Evolutionary conservation across 129 eudicot species (phyloP).

Genomic region (Scalesia atractyloides): DNA sequence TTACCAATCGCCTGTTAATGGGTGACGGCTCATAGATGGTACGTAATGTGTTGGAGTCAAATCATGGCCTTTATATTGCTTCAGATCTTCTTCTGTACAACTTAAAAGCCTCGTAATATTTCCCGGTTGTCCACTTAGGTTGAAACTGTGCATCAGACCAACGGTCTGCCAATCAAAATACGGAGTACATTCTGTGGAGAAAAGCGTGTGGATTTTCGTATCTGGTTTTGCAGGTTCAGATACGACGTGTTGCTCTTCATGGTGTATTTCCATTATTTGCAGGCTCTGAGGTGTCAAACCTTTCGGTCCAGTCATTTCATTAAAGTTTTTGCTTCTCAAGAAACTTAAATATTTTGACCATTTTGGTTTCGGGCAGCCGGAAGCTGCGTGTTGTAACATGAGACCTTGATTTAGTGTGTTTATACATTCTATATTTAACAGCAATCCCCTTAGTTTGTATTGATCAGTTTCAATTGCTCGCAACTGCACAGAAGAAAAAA

Average conservation of each 20-base stretch:
- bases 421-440: constrained; percentile 78
- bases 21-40: constrained; percentile 97
- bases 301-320: constrained; percentile 75
- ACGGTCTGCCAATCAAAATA: constrained; percentile 99
- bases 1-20: constrained; percentile 92
- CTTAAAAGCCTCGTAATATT: constrained; percentile 87
- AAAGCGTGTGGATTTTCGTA: constrained; percentile 87
- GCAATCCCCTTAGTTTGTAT: constrained; percentile 61
- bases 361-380: constrained; percentile 85
- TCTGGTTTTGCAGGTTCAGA: constrained; percentile 44
- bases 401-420: constrained; percentile 89
- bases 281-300: constrained; percentile 54
- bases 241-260: constrained; percentile 34
- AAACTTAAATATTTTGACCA: constrained; percentile 91
- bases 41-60: constrained; percentile 94
- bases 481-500: constrained; percentile 50
- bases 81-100: constrained; percentile 89
- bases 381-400: constrained; percentile 59
- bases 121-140: constrained; percentile 91
- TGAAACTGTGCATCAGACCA: constrained; percentile 90
- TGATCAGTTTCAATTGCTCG: constrained; percentile 70
- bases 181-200: constrained; percentile 84
- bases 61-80: constrained; percentile 82
- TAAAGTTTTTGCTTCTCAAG: constrained; percentile 73
- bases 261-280: constrained; percentile 47